A percentile compares a stretch with the other conserved stretches of the same genome.
These are phyloP conservation scores for Sclerotinia borealis DNA, from an alignment of 2,329 filamentous ascomycete species.

Conservation along the genomic window DNA sequence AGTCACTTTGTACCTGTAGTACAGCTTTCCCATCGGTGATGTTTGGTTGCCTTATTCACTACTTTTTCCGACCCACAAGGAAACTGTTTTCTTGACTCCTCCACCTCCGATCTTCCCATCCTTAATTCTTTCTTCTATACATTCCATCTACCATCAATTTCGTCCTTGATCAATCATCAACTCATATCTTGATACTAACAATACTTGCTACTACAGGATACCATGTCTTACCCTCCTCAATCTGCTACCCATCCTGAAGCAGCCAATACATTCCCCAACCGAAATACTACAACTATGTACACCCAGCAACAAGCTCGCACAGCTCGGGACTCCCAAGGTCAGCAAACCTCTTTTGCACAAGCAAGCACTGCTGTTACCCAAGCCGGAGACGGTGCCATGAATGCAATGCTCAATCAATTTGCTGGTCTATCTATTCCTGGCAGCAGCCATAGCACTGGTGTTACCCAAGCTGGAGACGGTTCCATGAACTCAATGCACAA, in stretches of 20 bases:
- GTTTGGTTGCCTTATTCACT: background rate
- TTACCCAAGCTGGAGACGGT: slow-evolving; percentile 20
- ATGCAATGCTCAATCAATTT: slow-evolving; percentile 30
- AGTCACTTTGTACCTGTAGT: background rate
- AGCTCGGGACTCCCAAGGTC: slow-evolving; percentile 28
- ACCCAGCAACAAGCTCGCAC: slow-evolving; percentile 26
- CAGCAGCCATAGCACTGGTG: slow-evolving; percentile 24
- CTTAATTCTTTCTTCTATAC: background rate
- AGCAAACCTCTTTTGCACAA: slow-evolving; percentile 23
- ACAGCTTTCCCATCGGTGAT: background rate
- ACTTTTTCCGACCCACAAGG: background rate
- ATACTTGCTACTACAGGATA: slow-evolving; percentile 21
- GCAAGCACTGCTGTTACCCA: slow-evolving; percentile 15
- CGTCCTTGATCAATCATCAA: slow-evolving; percentile 8
- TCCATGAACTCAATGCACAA: slow-evolving; percentile 28
- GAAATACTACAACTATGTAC: slow-evolving; percentile 28
- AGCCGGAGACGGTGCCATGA: slow-evolving; percentile 24
- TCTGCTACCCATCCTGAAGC: slow-evolving; percentile 24
- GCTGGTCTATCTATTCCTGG: slow-evolving; percentile 30
- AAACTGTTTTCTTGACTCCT: background rate
- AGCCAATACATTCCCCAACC: slow-evolving; percentile 24
- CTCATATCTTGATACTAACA: slow-evolving; percentile 16
- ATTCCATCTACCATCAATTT: slow-evolving; percentile 1
- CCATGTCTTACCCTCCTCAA: slow-evolving; percentile 35
- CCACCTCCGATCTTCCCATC: background rate